Percentiles rank a stretch among this genome's conserved stretches.
Conservation (phyloP, 768 basidiomycete species). For the Serendipita sp. region DNA sequence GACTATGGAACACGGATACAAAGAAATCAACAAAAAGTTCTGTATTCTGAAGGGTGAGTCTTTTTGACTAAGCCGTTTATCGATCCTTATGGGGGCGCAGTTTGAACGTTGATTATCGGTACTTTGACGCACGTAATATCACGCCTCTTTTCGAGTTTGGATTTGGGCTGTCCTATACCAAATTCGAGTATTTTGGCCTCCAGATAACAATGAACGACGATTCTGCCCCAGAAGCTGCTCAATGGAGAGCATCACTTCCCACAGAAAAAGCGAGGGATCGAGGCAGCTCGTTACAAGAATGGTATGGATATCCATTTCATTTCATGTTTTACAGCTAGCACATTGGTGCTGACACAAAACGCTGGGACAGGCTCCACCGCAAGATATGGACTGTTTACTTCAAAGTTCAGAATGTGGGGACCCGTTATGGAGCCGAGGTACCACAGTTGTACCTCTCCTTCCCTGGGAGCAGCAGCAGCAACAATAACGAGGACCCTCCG, state of each 20-base stretch:
- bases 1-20: constrained; percentile 44
- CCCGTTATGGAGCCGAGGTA: constrained; percentile 42
- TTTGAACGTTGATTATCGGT: constrained; percentile 55
- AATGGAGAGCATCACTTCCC: constrained; percentile 17
- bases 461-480: constrained; percentile 31
- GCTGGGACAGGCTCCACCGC: constrained; percentile 28
- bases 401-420: constrained; percentile 48
- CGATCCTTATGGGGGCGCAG: constrained; percentile 18
- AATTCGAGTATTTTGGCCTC: constrained; percentile 54
- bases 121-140: constrained; percentile 46
- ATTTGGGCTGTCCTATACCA: constrained; percentile 76
- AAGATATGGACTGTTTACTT: constrained; percentile 48
- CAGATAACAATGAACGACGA: constrained; percentile 21
- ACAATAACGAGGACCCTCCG: constrained; percentile 41
- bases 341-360: too few relatives aligned
- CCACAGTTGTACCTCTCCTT: constrained; percentile 65
- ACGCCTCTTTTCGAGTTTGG: constrained; percentile 54
- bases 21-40: constrained; percentile 21
- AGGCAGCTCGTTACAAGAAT: constrained; percentile 16
- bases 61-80: too few relatives aligned
- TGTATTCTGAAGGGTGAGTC: constrained; percentile 38
- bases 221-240: constrained; percentile 8
- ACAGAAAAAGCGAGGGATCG: neutral
- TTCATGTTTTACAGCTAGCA: constrained; percentile 28
- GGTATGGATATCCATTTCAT: constrained; percentile 17